Base-by-base conservation (phyloP, 768 basidiomycete species). In the Mycena albidolilacea region DNA sequence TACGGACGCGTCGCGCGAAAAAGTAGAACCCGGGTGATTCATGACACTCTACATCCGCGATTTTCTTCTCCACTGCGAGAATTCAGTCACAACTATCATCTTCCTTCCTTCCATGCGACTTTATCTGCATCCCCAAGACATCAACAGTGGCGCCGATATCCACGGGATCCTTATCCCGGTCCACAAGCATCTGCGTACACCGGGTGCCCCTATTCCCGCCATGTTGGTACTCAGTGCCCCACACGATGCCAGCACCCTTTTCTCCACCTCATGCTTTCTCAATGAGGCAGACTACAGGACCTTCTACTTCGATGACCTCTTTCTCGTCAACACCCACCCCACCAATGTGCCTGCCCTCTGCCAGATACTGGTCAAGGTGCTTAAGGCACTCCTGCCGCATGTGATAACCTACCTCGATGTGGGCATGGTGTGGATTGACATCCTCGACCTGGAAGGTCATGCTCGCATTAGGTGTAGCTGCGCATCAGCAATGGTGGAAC, bases 141-240 rank as follows among this genome's bases (percentile, higher is more conserved):
- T 64, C 30, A 19, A 8, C 7, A 37, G 2, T 19, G 44, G 44
- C 7, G 8, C 9, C 14, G 46, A 30, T 14, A 37, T 64, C 17
- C 63, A 46, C 46, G 30, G 12, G 46, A 64, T 64, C 30, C 63
- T 64, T 14, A 41, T 64, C 7, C 63, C 44, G 5, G 19, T 50
- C 2, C 63, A 17, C 11, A 23, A 38, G 8, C 63, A 64, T 30
- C 30, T 30, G 23, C 63, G 63, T 50, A 46, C 63, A 35, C 46
- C 46, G 21, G 46, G 44, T 17, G 63, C 46, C 5, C 63, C 46
- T 7, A 19, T 12, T 11, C 5, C 44, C 11, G 7, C 35, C 2
- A 50, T 11, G 5, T 5, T 64, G 23, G 30, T 30, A 30, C 30
- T 30, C 43, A 5, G 15, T 23, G n/a, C 6, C 14, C 35, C 21